phyloP scores from a whole-genome alignment of 2,329 filamentous ascomycete genomes.

The Cladorrhinum sp. region DNA sequence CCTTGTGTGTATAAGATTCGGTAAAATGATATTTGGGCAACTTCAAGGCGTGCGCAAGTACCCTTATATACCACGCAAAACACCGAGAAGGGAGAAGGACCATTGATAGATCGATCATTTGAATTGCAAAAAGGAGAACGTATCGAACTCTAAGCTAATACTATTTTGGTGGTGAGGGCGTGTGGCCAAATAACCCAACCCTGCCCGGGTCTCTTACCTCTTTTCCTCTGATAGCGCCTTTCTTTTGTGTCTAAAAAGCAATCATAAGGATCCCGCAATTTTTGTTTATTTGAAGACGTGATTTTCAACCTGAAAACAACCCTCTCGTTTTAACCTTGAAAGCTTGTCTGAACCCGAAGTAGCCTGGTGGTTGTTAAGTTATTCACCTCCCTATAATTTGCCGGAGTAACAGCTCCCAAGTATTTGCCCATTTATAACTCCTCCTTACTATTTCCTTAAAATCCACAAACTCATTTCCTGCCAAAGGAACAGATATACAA shows the following conservation, averaged over 20 bases:
- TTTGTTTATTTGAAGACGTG: not conserved
- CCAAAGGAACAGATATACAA: not conserved
- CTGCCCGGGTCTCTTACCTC: not conserved
- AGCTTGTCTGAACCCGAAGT: not conserved
- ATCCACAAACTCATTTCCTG: not conserved
- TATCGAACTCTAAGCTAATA: not conserved
- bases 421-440: not conserved
- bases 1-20: conserved; percentile 95
- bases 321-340: not conserved
- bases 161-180: not conserved
- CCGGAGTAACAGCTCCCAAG: not conserved
- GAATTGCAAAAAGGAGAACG: not conserved
- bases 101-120: not conserved
- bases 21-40: conserved; percentile 11
- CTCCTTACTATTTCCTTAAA: not conserved
- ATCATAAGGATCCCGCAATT: not conserved
- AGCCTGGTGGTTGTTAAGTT: not conserved
- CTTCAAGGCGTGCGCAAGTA: not conserved
- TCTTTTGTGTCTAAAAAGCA: not conserved
- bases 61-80: not conserved
- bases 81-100: not conserved
- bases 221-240: not conserved
- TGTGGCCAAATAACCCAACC: not conserved
- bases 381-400: not conserved
- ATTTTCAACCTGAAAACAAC: not conserved